Conservation (phyloP, 2,329 filamentous ascomycete genomes). For the Penicillium italicum region DNA sequence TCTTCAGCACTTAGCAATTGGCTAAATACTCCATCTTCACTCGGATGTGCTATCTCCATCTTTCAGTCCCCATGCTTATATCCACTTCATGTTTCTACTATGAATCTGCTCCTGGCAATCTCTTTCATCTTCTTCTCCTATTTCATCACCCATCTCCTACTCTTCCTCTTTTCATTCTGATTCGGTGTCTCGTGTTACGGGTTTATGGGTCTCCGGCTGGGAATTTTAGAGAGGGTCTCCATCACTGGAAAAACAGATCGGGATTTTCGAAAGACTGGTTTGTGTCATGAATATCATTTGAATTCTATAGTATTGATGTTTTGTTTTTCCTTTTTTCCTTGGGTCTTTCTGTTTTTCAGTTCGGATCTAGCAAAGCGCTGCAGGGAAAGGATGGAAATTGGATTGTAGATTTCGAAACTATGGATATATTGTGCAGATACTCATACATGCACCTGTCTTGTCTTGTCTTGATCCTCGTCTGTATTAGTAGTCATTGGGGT, state of each 20-base stretch:
- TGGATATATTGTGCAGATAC: slow-evolving; percentile 13
- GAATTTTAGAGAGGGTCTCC: slow-evolving; percentile 30
- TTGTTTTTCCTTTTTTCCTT: slow-evolving; percentile 2
- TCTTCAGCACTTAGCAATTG: not conserved
- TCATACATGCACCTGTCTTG: not conserved
- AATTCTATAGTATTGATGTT: slow-evolving; percentile 4
- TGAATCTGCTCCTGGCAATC: slow-evolving; percentile 6
- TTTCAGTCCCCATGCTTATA: slow-evolving; percentile 3
- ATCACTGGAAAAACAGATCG: slow-evolving; percentile 37
- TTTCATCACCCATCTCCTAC: not conserved
- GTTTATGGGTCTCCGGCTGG: slow-evolving; percentile 27
- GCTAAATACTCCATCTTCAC: not conserved
- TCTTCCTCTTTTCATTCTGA: slow-evolving; percentile 1
- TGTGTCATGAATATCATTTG: slow-evolving; percentile 8
- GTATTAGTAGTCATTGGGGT: not conserved
- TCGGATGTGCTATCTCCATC: not conserved
- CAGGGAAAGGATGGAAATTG: not conserved
- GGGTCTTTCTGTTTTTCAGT: not conserved
- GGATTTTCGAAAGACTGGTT: slow-evolving; percentile 19
- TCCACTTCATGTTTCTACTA: slow-evolving; percentile 8
- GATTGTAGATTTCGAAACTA: slow-evolving; percentile 5
- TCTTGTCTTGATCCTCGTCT: not conserved
- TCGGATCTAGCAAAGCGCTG: not conserved
- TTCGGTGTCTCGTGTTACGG: slow-evolving; percentile 21
- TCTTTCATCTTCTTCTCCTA: not conserved